Evolutionary conservation across 805 yeast genomes (phyloP), one percentile per base, ranked within the genome.

Genomic region (Peterozyma xylosa): DNA sequence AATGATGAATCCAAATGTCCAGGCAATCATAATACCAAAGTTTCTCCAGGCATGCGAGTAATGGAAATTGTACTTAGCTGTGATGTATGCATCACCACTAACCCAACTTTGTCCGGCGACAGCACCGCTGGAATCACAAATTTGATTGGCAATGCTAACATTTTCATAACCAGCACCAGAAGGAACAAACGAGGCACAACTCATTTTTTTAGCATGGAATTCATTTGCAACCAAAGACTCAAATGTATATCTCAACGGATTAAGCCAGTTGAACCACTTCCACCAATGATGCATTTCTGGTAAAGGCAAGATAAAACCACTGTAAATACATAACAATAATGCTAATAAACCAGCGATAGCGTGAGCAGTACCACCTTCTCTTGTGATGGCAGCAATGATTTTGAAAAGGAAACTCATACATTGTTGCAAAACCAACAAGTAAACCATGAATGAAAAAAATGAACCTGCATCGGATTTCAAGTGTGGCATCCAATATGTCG

Each of bases 241-340:
- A 21, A 21, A 21, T 4, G 11, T 21, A 48, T 73, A 74, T 13
- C 67, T 55, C 38, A 74, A 48, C 9, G 80, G 79, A 52, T 74
- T 70, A 38, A 80, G 65, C 84, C 86, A 81, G 45, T 76, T 71
- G 50, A 80, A 80, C 90, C 90, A 84, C 7, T 21, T 21, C 27
- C 27, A 21, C 27, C 27, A 21, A 41, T 77, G 80, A 50, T 76
- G 80, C 82, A 80, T 76, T 11, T 70, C 63, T 3, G 72, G 70
- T 35, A 71, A 59, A 42, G 83, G 86, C 49, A 81, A 71, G 62
- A 79, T 72, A 58, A 66, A 78, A 32, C 86, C 83, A n/a, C 86
- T 71, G 59, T 81, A 82, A 48, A 78, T 64, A 18, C 73, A 64
- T 47, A 76, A 54, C 3, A 68, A 66, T 46, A 82, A 58, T 53